Conservation (phyloP, 148 eudicot genomes). For the Fagopyrum tataricum region DNA sequence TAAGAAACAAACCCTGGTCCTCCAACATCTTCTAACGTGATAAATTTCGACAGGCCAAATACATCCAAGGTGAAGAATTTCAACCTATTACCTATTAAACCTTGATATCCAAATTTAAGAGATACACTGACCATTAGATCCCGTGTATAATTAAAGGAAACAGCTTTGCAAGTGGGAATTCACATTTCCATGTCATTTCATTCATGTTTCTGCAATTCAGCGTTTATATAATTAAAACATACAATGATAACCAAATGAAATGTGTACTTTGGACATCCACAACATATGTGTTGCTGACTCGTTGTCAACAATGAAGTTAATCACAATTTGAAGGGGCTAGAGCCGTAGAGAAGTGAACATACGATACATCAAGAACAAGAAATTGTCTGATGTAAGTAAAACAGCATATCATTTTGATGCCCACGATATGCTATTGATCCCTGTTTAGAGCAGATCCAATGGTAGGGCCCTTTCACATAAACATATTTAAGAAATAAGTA, state of each 20-base stretch:
- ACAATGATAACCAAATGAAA: neutral
- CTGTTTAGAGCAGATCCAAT: neutral
- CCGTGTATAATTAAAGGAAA: neutral
- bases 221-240: neutral
- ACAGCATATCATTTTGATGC: neutral
- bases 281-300: neutral
- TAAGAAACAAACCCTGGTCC: neutral
- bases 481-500: neutral
- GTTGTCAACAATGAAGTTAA: neutral
- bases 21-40: neutral
- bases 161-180: neutral
- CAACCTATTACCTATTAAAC: constrained; percentile 1
- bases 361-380: neutral
- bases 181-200: neutral
- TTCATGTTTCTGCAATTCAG: neutral
- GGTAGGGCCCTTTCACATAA: neutral
- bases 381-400: neutral
- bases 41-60: neutral
- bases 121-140: neutral
- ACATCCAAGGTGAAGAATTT: neutral
- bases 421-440: neutral
- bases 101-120: neutral
- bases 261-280: neutral
- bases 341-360: neutral
- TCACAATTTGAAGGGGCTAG: neutral